These are phyloP conservation scores for Hirschioporus abietinus DNA, from an alignment of 768 basidiomycete species.

Conservation along the genomic window DNA sequence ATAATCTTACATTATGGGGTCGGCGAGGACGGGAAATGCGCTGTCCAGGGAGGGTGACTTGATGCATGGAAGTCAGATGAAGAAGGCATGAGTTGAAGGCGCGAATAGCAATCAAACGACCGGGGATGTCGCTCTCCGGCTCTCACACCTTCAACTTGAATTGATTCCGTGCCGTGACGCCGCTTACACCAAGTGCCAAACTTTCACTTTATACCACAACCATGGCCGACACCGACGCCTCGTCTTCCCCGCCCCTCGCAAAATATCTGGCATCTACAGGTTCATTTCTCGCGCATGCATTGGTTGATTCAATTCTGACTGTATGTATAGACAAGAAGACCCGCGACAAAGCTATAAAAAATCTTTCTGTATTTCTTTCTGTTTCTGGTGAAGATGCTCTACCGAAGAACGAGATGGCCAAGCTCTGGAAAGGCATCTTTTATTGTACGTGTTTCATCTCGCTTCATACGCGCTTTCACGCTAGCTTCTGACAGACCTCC, in stretches of 20 bases:
- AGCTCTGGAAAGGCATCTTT: constrained; percentile 97
- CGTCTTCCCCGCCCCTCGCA: constrained; percentile 59
- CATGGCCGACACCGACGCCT: constrained; percentile 2
- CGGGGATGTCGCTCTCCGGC: neutral
- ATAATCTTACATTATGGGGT: neutral
- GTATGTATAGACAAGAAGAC: constrained; percentile 71
- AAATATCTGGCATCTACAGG: constrained; percentile 93
- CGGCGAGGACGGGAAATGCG: neutral
- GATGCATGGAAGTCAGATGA: neutral
- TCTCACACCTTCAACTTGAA: neutral
- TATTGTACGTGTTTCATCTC: constrained; percentile 59
- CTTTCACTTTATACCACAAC: constrained; percentile 3
- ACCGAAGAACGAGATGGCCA: constrained; percentile 74
- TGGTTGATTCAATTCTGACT: neutral
- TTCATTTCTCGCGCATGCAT: constrained; percentile 28
- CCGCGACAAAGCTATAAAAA: constrained; percentile 86
- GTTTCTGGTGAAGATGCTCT: constrained; percentile 52
- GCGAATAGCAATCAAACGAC: neutral
- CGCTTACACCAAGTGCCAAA: neutral
- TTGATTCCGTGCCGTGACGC: constrained; percentile 1
- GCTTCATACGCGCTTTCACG: constrained; percentile 5
- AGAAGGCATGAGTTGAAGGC: no score
- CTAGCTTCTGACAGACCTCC: neutral
- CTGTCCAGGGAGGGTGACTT: neutral
- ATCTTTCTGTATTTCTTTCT: constrained; percentile 74